Evolutionary conservation across 805 yeast genomes (phyloP).

Genomic region (Starmerella floris): DNA sequence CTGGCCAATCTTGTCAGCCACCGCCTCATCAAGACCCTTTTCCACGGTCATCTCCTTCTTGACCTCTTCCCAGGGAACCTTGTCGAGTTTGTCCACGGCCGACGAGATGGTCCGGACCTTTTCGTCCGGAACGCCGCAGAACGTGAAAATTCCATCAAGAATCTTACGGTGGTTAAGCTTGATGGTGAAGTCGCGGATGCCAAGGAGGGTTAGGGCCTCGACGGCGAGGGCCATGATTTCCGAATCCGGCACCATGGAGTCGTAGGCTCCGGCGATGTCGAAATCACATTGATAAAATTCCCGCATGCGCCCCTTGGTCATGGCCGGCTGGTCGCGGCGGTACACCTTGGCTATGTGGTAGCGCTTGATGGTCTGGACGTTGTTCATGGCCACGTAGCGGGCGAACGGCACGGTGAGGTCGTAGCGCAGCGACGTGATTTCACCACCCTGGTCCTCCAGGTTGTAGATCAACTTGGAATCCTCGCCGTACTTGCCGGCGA

Average conservation of each 20-base stretch:
- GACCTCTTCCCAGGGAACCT: conserved; percentile 89
- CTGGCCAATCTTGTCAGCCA: conserved; percentile 85
- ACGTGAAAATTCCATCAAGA: conserved; percentile 87
- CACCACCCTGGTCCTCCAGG: conserved; percentile 98
- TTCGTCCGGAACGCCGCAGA: conserved; percentile 86
- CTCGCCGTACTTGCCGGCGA: conserved; percentile 96
- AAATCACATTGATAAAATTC: conserved; percentile 98
- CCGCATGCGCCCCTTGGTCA: conserved; percentile 99
- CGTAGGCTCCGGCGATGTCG: conserved; percentile 89
- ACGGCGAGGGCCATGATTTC: conserved; percentile 71
- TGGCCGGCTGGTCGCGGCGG: conserved; percentile 98
- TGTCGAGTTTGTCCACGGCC: conserved; percentile 94
- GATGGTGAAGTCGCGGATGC: conserved; percentile 77
- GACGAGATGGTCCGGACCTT: conserved; percentile 87
- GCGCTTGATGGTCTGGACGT: conserved; percentile 76
- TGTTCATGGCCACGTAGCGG: conserved; percentile 91
- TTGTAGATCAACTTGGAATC: conserved; percentile 93
- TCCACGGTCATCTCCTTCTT: conserved; percentile 84
- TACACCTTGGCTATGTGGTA: conserved; percentile 97
- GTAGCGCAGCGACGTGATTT: conserved; percentile 83
- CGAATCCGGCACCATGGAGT: conserved; percentile 91
- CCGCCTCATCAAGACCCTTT: conserved; percentile 78
- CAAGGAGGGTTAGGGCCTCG: conserved; percentile 72
- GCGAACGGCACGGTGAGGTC: conserved; percentile 98
- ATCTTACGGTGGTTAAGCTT: conserved; percentile 92